Evolutionary conservation across 2,329 filamentous ascomycete genomes (phyloP), one percentile per base, ranked within the genome.

Genomic region (Exutisphaerella laricina): DNA sequence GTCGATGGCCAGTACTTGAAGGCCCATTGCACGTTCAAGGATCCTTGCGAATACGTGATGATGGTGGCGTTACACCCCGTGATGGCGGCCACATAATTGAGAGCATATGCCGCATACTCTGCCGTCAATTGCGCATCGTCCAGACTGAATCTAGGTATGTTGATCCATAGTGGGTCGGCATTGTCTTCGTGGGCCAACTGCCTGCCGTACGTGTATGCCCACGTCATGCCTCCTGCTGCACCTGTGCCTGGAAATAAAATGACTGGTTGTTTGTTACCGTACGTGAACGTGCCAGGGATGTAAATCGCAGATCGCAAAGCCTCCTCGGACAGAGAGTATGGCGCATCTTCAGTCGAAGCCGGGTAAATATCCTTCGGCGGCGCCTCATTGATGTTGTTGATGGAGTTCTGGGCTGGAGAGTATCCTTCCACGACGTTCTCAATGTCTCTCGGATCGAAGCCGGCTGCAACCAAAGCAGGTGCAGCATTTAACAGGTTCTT

Each of bases 1-100:
- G 70, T 73, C 1, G 69, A 73, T 0, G 73, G 73, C 71, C 72
- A 79, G 63, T 76, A 78, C 49, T 77, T 78, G 49, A 76, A 62
- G 0, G 71, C 73, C 77, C 76, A 79, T 55, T 80, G 77, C 0
- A 70, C 64, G 45, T 74, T 63, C 2, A 79, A 59, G 35, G 70
- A 71, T 12, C 76, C 76, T 58, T 80, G 75, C 0, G 73, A 77
- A 73, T 72, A 79, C 10, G 66, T 67, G n/a, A 78, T 58, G 14
- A 77, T 61, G 13, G 65, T 62, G 5, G 74, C 60, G 14, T 70
- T 64, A 12, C 56, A 49, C 32, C 53, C 48, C 31, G 63, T 66
- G 47, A 74, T 59, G 23, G 58, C 63, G 20, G 64, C 59, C 44
- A 78, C 66, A 59, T 79, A 79, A 61, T 79, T 75, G 46, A 79